Conservation (phyloP, 2,329 filamentous ascomycete genomes). For the Aspergillus sp. region DNA sequence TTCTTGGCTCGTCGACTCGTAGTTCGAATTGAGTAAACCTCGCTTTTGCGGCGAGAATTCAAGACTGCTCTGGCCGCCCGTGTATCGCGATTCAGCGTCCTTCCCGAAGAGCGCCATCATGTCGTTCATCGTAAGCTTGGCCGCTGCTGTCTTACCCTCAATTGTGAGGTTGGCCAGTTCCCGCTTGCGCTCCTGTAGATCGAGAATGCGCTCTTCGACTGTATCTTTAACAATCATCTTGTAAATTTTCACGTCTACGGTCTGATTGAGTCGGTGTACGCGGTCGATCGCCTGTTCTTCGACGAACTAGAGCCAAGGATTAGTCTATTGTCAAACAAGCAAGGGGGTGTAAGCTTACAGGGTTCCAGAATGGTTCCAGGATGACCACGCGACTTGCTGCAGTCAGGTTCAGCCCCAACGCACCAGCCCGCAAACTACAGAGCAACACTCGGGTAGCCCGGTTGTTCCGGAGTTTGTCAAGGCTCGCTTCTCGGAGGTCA, state of each 20-base stretch:
- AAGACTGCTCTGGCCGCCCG: slow-evolving; percentile 42
- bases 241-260: slow-evolving; percentile 90
- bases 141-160: slow-evolving; percentile 71
- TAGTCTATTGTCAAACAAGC: slow-evolving; percentile 8
- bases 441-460: slow-evolving; percentile 76
- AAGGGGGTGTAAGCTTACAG: slow-evolving; percentile 53
- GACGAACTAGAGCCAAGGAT: slow-evolving; percentile 65
- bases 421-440: slow-evolving; percentile 92
- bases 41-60: slow-evolving; percentile 35
- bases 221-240: slow-evolving; percentile 83
- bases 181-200: slow-evolving; percentile 89
- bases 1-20: slow-evolving; percentile 19
- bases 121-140: slow-evolving; percentile 89
- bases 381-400: slow-evolving; percentile 92
- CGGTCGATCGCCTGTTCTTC: slow-evolving; percentile 99
- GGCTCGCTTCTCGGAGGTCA: slow-evolving; percentile 82
- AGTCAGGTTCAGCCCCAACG: slow-evolving; percentile 88
- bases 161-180: slow-evolving; percentile 89
- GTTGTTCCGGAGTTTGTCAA: slow-evolving; percentile 74
- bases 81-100: slow-evolving; percentile 56
- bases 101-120: slow-evolving; percentile 86
- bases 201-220: slow-evolving; percentile 93
- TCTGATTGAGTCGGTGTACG: slow-evolving; percentile 97
- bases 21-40: slow-evolving; percentile 28
- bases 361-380: slow-evolving; percentile 98